Evolutionary conservation across 2,329 filamentous ascomycete species (phyloP).

Genomic region (Trichoderma arundinaceum): DNA sequence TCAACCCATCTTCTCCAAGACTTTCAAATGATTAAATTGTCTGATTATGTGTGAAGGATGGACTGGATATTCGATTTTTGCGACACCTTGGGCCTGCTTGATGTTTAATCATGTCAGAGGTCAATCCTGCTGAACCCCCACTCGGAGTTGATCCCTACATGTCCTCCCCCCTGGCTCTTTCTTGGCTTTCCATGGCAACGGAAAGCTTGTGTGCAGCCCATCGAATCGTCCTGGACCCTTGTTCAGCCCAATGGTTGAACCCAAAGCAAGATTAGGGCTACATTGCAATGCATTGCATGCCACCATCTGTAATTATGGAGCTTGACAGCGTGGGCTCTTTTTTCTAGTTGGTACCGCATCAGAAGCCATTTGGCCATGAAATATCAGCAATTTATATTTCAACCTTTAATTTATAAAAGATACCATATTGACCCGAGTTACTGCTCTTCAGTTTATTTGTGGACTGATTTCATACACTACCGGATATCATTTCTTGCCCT

Average conservation of each 20-base stretch:
- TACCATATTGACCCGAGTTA: not conserved
- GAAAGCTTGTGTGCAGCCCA: conserved; percentile 12
- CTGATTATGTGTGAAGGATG: not conserved
- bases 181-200: not conserved
- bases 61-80: not conserved
- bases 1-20: conserved; percentile 6
- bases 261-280: conserved; percentile 21
- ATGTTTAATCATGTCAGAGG: not conserved
- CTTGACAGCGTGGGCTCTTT: not conserved
- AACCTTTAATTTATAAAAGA: not conserved
- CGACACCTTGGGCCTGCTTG: not conserved
- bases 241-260: not conserved
- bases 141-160: conserved; percentile 11
- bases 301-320: not conserved
- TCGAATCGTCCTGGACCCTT: conserved; percentile 1
- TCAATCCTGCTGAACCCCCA: conserved; percentile 15
- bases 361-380: conserved; percentile 10
- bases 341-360: not conserved
- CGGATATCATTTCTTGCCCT: not conserved
- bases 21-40: not conserved
- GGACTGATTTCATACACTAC: not conserved
- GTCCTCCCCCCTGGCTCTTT: not conserved
- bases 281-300: not conserved
- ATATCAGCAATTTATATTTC: not conserved
- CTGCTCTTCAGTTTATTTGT: not conserved